A percentile compares a stretch with the other conserved stretches of the same genome.
phyloP scores from a whole-genome alignment of 257 asterid genomes.

The Cordia subcordata region DNA sequence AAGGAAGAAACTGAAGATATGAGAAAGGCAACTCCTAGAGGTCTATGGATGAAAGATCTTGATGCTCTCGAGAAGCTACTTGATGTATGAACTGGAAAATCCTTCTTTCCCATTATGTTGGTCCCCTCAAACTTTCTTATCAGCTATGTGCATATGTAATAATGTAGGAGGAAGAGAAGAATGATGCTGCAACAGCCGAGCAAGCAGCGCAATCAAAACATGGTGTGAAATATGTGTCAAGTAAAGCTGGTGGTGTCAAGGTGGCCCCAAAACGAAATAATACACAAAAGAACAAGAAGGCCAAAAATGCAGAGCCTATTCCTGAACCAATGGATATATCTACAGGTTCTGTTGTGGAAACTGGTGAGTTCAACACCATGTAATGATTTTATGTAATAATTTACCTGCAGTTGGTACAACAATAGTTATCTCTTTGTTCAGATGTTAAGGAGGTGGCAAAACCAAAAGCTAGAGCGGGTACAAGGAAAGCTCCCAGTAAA shows the following conservation, averaged over 20 bases:
- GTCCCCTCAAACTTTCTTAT: not conserved
- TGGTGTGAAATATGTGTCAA: slow-evolving; percentile 32
- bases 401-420: too few relatives aligned
- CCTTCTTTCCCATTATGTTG: not conserved
- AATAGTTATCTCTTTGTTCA: slow-evolving; percentile 10
- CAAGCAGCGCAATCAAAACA: slow-evolving; percentile 32
- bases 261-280: slow-evolving; percentile 33
- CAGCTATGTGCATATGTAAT: slow-evolving; percentile 2
- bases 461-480: slow-evolving; percentile 52
- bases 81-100: slow-evolving; percentile 43
- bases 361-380: slow-evolving; percentile 33
- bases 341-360: slow-evolving; percentile 32
- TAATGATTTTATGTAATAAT: too few relatives aligned
- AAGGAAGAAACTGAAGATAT: slow-evolving; percentile 54
- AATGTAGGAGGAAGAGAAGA: slow-evolving; percentile 55
- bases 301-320: slow-evolving; percentile 37
- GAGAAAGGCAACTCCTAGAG: slow-evolving; percentile 54
- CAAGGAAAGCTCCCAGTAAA: slow-evolving; percentile 74
- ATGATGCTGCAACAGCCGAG: slow-evolving; percentile 31
- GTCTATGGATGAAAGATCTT: slow-evolving; percentile 78
- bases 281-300: slow-evolving; percentile 53
- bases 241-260: slow-evolving; percentile 22
- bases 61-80: slow-evolving; percentile 63
- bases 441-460: slow-evolving; percentile 48
- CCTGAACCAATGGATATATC: slow-evolving; percentile 57